These are phyloP conservation scores for Flaveria bidentis DNA, from an alignment of 129 eudicot species.

Conservation along the genomic window DNA sequence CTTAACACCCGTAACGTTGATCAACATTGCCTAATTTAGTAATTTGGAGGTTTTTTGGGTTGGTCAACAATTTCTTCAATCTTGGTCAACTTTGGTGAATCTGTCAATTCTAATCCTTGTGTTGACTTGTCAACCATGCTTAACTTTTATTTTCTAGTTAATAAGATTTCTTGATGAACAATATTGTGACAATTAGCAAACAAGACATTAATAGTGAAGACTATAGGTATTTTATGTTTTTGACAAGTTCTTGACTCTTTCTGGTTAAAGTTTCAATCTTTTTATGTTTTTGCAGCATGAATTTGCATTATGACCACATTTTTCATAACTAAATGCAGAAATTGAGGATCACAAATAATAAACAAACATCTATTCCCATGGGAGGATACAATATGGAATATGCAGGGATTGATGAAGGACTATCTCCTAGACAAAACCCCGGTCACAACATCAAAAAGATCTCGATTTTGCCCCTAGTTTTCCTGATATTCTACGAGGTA, in stretches of 20 bases:
- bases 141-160: not conserved
- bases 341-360: slow-evolving; percentile 26
- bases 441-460: slow-evolving; percentile 35
- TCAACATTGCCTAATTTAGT: not conserved
- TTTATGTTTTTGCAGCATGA: slow-evolving; percentile 14
- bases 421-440: slow-evolving; percentile 15
- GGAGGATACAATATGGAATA: slow-evolving; percentile 25
- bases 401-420: slow-evolving; percentile 30
- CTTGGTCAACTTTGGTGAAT: slow-evolving; percentile 6
- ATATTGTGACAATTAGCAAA: slow-evolving; percentile 6
- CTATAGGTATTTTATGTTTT: not conserved
- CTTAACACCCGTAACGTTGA: too few relatives aligned
- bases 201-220: not conserved
- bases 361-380: slow-evolving; percentile 30
- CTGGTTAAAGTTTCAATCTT: not conserved
- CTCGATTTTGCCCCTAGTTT: slow-evolving; percentile 57
- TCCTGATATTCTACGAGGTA: slow-evolving; percentile 63
- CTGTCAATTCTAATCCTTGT: not conserved
- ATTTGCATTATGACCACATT: slow-evolving; percentile 20
- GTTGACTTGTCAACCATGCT: not conserved
- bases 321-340: slow-evolving; percentile 34
- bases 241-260: too few relatives aligned
- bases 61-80: not conserved
- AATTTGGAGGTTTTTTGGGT: not conserved
- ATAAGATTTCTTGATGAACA: not conserved